phyloP scores from a whole-genome alignment of 805 yeast species.

The Diddensiella caesifluorescens region DNA sequence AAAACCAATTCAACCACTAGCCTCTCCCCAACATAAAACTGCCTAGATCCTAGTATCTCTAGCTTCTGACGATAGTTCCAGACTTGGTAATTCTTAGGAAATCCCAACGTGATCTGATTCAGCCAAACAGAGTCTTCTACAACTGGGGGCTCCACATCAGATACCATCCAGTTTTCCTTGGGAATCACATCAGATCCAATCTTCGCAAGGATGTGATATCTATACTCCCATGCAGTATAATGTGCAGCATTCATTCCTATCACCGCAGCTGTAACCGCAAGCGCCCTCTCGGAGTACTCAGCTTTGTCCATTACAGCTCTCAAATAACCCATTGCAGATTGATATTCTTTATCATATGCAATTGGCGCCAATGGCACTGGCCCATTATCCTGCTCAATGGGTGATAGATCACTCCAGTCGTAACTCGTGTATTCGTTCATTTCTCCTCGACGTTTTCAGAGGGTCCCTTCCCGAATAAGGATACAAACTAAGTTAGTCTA shows the following conservation, averaged over 20 bases:
- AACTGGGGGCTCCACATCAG: conserved; percentile 16
- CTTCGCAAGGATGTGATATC: conserved; percentile 28
- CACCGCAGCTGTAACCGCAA: conserved; percentile 57
- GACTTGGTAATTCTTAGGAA: conserved; percentile 92
- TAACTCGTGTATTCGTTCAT: conserved; percentile 10
- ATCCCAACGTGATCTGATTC: conserved; percentile 63
- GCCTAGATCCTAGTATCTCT: conserved; percentile 31
- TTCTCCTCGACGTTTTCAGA: too few species aligned
- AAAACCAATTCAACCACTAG: conserved; percentile 65
- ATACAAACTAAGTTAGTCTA: too few species aligned
- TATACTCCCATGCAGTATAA: conserved; percentile 74
- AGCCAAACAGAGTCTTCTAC: conserved; percentile 69
- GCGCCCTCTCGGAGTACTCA: conserved; percentile 68
- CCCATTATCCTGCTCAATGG: conserved; percentile 29
- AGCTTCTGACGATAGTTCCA: conserved; percentile 87
- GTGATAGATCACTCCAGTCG: conserved; percentile 34
- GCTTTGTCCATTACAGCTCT: conserved; percentile 52
- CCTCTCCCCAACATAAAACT: conserved; percentile 46
- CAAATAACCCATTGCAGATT: conserved; percentile 52
- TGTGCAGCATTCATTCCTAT: conserved; percentile 78
- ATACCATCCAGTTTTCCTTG: conserved; percentile 11
- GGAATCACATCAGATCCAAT: conserved; percentile 33
- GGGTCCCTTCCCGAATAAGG: too few species aligned
- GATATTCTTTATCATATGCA: conserved; percentile 66
- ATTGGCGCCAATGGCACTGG: conserved; percentile 34